Conservation (phyloP, 768 basidiomycete species). For the Exidia glandulosa region DNA sequence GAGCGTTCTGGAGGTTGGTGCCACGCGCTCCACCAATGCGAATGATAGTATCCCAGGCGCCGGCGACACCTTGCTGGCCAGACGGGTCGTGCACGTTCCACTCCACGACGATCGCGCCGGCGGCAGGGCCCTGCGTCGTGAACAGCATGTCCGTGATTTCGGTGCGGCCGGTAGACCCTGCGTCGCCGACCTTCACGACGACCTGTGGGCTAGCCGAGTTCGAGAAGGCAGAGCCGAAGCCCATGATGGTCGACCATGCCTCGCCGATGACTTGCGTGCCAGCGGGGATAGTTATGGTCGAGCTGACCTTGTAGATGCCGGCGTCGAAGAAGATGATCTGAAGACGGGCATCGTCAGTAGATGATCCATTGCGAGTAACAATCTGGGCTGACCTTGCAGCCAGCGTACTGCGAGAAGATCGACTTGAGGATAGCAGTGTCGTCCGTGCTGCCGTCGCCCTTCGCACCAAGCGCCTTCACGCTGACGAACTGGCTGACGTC, state of each 20-base stretch:
- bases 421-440: slow-evolving; percentile 59
- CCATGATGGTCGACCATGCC: slow-evolving; percentile 50
- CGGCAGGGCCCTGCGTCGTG: slow-evolving; percentile 40
- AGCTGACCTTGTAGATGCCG: slow-evolving; percentile 44
- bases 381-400: slow-evolving; percentile 43
- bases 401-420: slow-evolving; percentile 48
- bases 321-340: slow-evolving; percentile 61
- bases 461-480: slow-evolving; percentile 58
- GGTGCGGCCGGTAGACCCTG: slow-evolving; percentile 36
- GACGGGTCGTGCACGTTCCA: slow-evolving; percentile 41
- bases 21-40: slow-evolving; percentile 12
- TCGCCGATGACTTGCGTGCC: slow-evolving; percentile 52
- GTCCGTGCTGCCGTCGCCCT: slow-evolving; percentile 68
- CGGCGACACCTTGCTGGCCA: slow-evolving; percentile 36
- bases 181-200: slow-evolving; percentile 40
- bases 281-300: slow-evolving; percentile 46
- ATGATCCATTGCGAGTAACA: background rate
- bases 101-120: slow-evolving; percentile 56
- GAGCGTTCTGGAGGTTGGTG: slow-evolving; percentile 15
- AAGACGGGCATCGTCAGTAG: background rate
- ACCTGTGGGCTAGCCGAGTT: slow-evolving; percentile 31
- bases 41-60: slow-evolving; percentile 49
- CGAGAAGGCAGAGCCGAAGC: slow-evolving; percentile 36
- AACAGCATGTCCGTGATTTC: slow-evolving; percentile 61
- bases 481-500: slow-evolving; percentile 58